Evolutionary conservation across 2,329 filamentous ascomycete genomes (phyloP), one percentile per base, ranked within the genome.

Genomic region (Colletotrichum sp.): DNA sequence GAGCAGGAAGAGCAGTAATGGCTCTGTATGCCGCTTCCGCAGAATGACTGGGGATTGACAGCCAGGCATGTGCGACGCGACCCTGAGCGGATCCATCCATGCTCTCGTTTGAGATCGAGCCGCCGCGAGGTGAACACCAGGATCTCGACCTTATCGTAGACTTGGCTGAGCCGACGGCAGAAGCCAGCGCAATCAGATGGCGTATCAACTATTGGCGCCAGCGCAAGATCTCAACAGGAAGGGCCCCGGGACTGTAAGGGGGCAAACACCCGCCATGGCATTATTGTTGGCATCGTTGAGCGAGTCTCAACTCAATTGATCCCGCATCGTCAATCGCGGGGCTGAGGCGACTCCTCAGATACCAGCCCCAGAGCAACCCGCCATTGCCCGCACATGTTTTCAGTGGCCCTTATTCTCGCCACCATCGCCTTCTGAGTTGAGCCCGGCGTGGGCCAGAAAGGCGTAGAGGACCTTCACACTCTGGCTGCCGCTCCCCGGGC

Each of bases 261-360:
- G 8, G 39, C 18, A 44, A 10, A 44, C 39, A 44, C 39, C 0
- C 39, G 18, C 0, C 8, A n/a, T 44, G 8, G 39, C 5, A n/a
- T 44, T 3, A 1, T n/a, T 3, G 5, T 10, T 6, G 8, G 9
- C 0, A 6, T 44, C 39, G 3, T 6, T 10, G 18, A 44, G 39
- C 3, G 39, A 44, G 8, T 44, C 36, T 44, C 39, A 44, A 6
- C 18, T 44, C 39, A 44, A n/a, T n/a, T n/a, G 18, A 22, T 3
- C 44, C 44, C 1, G 2, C 44, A 48, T n/a, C 39, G 0, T 44
- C 39, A 44, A 44, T n/a, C 39, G 0, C 18, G 18, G 0, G 0
- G 39, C 18, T 44, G 18, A n/a, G 18, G 18, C 18, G 39, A 44
- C 39, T 44, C 39, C 3, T n/a, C 18, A 12, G 39, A 44, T 6